These are phyloP conservation scores for Uromyces viciae-fabae DNA, from an alignment of 1,284 basidiomycete species.

Conservation along the genomic window DNA sequence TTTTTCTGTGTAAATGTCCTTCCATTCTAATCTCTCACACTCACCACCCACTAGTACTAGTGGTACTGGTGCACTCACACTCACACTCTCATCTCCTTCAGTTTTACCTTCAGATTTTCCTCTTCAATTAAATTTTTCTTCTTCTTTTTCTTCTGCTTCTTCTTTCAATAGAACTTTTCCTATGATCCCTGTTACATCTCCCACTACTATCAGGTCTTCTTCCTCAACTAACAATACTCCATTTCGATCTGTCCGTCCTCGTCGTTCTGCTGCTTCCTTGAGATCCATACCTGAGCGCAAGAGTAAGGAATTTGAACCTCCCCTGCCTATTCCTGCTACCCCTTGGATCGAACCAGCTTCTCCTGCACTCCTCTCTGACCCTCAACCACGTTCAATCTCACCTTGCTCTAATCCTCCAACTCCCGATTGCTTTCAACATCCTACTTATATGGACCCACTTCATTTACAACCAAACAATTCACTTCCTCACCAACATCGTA, in stretches of 20 bases:
- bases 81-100: too few species aligned
- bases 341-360: slow-evolving; percentile 38
- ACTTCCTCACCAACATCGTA: background rate
- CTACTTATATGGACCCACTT: background rate
- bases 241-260: slow-evolving; percentile 15
- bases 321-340: slow-evolving; percentile 28
- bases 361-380: background rate
- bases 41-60: too few species aligned
- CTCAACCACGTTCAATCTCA: slow-evolving; percentile 8
- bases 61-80: too few species aligned
- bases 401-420: background rate
- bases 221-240: background rate
- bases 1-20: too few species aligned
- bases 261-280: slow-evolving; percentile 33
- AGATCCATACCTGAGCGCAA: slow-evolving; percentile 36
- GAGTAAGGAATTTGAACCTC: slow-evolving; percentile 35
- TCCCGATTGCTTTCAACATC: background rate
- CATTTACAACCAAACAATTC: background rate
- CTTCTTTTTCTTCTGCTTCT: too few species aligned
- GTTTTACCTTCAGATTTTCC: too few species aligned
- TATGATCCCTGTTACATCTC: background rate
- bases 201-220: background rate
- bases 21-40: too few species aligned
- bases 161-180: background rate
- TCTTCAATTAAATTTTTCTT: too few species aligned